Evolutionary conservation across 2,329 filamentous ascomycete species (phyloP).

Genomic region (Akanthomyces lecanii): DNA sequence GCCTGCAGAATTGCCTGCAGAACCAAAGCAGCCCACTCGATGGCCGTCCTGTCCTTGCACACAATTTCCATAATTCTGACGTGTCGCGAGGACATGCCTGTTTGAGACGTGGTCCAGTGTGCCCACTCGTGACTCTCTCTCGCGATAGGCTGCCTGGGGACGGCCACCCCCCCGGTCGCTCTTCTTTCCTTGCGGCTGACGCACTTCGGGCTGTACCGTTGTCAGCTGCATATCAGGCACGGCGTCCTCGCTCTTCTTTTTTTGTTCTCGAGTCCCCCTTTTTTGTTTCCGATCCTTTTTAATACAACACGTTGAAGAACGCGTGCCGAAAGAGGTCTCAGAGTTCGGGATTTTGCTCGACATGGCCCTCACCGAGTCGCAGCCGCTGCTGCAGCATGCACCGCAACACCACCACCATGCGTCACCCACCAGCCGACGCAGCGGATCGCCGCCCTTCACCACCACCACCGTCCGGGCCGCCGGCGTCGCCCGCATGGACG

Average conservation of each 20-base stretch:
- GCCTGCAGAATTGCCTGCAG: not conserved
- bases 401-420: conserved; percentile 7
- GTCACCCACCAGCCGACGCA: not conserved
- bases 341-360: not conserved
- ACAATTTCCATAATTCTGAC: not conserved
- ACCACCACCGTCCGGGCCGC: conserved; percentile 20
- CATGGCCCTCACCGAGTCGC: conserved; percentile 5
- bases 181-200: conserved; percentile 10
- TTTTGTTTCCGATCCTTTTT: not conserved
- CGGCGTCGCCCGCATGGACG: conserved; percentile 51
- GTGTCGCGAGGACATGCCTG: conserved; percentile 5
- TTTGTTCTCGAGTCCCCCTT: not conserved
- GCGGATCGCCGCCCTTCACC: not conserved
- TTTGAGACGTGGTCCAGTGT: not conserved
- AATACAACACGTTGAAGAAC: not conserved
- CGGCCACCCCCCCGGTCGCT: not conserved
- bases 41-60: not conserved
- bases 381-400: conserved; percentile 9
- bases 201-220: conserved; percentile 8
- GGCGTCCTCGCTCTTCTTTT: not conserved
- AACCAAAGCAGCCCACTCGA: not conserved
- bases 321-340: not conserved
- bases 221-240: conserved; percentile 4
- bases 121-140: conserved; percentile 3
- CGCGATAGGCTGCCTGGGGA: not conserved